Evolutionary conservation across 176 grass and related monocot species (phyloP).

Genomic region (Carex kokanica): DNA sequence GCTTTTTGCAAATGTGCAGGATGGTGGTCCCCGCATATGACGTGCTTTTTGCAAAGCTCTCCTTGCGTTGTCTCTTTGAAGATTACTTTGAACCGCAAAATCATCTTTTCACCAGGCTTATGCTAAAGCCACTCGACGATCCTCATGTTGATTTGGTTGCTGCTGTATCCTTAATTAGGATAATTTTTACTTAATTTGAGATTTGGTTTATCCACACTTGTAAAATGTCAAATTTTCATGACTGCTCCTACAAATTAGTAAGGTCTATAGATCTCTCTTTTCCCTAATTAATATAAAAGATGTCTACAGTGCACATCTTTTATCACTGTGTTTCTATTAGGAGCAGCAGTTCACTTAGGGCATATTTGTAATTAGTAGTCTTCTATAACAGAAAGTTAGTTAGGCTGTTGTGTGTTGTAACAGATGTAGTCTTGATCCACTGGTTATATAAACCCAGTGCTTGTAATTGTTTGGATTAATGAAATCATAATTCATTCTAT

Average conservation of each 20-base stretch:
- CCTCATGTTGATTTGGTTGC: conserved; percentile 76
- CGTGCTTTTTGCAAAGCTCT: conserved; percentile 83
- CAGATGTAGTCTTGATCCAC: no score
- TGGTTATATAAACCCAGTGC: no score
- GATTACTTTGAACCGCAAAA: conserved; percentile 83
- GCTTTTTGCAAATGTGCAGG: conserved; percentile 35
- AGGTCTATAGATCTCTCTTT: not conserved
- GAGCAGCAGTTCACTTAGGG: no score
- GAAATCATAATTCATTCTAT: no score
- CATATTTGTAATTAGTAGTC: no score
- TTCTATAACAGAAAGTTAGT: no score
- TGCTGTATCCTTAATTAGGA: conserved; percentile 55
- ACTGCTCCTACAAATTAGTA: not conserved
- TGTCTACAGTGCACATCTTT: not conserved
- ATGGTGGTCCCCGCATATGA: conserved; percentile 83
- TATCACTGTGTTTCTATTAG: not conserved
- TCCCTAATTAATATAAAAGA: not conserved
- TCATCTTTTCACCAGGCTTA: conserved; percentile 52
- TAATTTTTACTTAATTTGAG: not conserved
- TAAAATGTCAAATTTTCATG: not conserved
- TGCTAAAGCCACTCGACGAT: conserved; percentile 78
- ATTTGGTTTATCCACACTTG: not conserved
- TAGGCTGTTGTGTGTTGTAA: no score
- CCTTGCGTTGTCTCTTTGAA: conserved; percentile 55
- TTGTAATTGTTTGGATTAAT: no score